phyloP scores from a whole-genome alignment of 495 filamentous ascomycete genomes.

The Penicillium ochrochloron region DNA sequence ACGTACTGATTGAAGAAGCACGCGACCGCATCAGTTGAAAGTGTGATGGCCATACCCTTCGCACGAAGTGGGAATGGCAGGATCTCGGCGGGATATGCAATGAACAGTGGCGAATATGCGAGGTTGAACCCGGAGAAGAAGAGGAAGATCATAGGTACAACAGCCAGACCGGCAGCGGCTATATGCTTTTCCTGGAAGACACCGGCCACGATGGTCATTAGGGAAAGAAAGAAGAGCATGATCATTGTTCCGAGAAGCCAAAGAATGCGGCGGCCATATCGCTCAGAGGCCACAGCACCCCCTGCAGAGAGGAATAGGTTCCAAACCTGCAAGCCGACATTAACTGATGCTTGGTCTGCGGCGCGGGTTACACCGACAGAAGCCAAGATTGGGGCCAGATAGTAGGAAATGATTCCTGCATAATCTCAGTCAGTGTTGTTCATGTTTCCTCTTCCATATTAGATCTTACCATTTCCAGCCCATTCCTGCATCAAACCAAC shows the following conservation, averaged over 20 bases:
- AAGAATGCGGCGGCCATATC: constrained; percentile 59
- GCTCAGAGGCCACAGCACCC: constrained; percentile 61
- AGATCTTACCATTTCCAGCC: constrained; percentile 62
- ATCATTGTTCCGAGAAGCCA: constrained; percentile 59
- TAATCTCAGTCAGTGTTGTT: background rate
- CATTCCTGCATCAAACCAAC: constrained; percentile 65
- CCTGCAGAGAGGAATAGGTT: constrained; percentile 36
- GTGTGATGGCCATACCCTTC: constrained; percentile 70
- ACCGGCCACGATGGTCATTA: constrained; percentile 59
- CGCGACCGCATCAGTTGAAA: constrained; percentile 61
- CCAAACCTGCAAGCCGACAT: constrained; percentile 32
- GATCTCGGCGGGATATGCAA: constrained; percentile 69
- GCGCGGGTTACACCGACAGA: constrained; percentile 57
- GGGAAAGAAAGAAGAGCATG: constrained; percentile 60
- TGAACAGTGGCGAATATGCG: constrained; percentile 62
- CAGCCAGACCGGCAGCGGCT: constrained; percentile 51
- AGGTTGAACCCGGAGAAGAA: constrained; percentile 62
- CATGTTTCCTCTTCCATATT: background rate
- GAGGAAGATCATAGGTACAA: constrained; percentile 64
- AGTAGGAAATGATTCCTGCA: constrained; percentile 62
- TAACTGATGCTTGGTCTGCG: constrained; percentile 47
- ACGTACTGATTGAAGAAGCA: constrained; percentile 62
- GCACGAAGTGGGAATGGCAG: constrained; percentile 69
- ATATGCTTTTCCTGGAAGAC: constrained; percentile 55
- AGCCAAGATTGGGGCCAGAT: constrained; percentile 56